These are phyloP conservation scores for Fraxinus anomala DNA, from an alignment of 257 asterid species.

Conservation along the genomic window DNA sequence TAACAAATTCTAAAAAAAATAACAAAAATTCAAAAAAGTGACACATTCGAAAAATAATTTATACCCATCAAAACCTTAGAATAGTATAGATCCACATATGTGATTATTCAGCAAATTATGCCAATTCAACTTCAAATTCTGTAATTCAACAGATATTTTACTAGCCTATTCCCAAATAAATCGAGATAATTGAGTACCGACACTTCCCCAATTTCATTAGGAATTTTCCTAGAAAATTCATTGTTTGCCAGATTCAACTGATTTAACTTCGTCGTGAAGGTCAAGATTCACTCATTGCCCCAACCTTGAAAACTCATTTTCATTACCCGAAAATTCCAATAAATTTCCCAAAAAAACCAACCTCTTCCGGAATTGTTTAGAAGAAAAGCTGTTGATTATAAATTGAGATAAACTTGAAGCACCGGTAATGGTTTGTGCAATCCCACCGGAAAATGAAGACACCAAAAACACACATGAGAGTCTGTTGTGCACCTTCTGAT, in stretches of 20 bases:
- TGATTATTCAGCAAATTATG: no score
- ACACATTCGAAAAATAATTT: no score
- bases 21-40: no score
- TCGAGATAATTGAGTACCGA: constrained; percentile 82
- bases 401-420: constrained; percentile 80
- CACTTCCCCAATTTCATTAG: constrained; percentile 72
- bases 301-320: constrained; percentile 70
- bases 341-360: constrained; percentile 64
- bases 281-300: constrained; percentile 80
- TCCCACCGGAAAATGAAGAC: constrained; percentile 61
- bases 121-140: no score
- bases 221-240: constrained; percentile 68
- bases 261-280: constrained; percentile 76
- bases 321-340: constrained; percentile 63
- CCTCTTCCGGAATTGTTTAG: constrained; percentile 59
- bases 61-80: no score
- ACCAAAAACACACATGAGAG: no score
- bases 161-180: constrained; percentile 19
- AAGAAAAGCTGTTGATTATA: constrained; percentile 61
- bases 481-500: no score
- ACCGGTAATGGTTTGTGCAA: constrained; percentile 65
- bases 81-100: no score
- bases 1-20: no score
- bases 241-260: constrained; percentile 81
- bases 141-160: no score